phyloP scores from a whole-genome alignment of 495 filamentous ascomycete genomes.

The Tuber borchii region DNA sequence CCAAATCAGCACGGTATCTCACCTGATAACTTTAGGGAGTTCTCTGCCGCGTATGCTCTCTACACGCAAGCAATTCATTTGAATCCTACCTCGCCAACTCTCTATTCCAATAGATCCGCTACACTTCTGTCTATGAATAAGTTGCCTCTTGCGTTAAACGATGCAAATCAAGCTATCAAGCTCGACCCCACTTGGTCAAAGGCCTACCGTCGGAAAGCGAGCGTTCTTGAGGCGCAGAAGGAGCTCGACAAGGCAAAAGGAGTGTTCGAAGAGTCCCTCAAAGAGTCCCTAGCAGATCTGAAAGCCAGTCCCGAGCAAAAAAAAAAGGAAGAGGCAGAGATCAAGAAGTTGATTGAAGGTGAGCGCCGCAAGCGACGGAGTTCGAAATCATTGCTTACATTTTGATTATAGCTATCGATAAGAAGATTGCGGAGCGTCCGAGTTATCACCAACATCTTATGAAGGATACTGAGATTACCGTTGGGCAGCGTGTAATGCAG shows the following conservation, averaged over 20 bases:
- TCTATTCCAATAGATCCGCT: conserved; percentile 38
- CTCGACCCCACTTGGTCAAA: conserved; percentile 37
- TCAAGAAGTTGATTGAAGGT: conserved; percentile 30
- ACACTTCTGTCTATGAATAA: conserved; percentile 36
- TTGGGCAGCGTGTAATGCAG: conserved; percentile 30
- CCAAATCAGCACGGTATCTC: background rate
- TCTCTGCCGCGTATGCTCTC: conserved; percentile 27
- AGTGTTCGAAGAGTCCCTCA: conserved; percentile 25
- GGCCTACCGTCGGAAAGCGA: conserved; percentile 34
- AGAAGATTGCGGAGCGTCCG: conserved; percentile 18
- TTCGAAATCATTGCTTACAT: background rate
- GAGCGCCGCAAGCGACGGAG: background rate
- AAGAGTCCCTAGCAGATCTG: conserved; percentile 19
- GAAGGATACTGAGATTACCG: conserved; percentile 12
- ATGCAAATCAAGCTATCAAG: conserved; percentile 35
- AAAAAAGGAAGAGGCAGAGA: conserved; percentile 27
- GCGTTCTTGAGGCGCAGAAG: conserved; percentile 36
- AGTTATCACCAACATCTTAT: background rate
- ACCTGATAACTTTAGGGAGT: conserved; percentile 23
- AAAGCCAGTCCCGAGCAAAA: conserved; percentile 9
- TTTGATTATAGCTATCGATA: conserved; percentile 27
- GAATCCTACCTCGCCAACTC: conserved; percentile 28
- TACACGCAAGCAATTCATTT: conserved; percentile 37
- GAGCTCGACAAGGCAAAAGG: conserved; percentile 21
- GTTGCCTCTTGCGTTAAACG: conserved; percentile 28